phyloP scores from a whole-genome alignment of 805 yeast genomes.

The Candida awuae region DNA sequence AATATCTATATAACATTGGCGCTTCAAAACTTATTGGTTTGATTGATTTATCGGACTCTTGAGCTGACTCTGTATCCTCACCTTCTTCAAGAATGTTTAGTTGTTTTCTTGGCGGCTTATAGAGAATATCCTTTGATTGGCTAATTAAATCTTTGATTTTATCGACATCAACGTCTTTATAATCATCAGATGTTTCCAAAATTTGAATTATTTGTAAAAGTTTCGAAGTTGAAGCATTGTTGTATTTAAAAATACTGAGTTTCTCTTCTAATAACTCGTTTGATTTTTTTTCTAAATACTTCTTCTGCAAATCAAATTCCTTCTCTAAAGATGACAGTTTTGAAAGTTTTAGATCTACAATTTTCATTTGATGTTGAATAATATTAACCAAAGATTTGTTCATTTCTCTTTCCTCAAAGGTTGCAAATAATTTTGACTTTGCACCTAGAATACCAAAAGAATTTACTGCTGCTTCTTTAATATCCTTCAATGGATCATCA shows the following conservation, averaged over 20 bases:
- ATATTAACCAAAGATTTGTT: constrained; percentile 48
- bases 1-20: constrained; percentile 56
- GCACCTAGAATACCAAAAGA: constrained; percentile 74
- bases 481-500: constrained; percentile 20
- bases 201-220: constrained; percentile 32
- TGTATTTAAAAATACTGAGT: constrained; percentile 54
- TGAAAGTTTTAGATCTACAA: constrained; percentile 54
- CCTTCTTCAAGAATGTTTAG: constrained; percentile 26
- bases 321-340: constrained; percentile 56
- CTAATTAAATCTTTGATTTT: constrained; percentile 18
- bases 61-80: constrained; percentile 23
- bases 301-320: constrained; percentile 57
- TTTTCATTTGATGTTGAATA: constrained; percentile 53
- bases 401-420: constrained; percentile 74
- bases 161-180: constrained; percentile 8
- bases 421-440: constrained; percentile 70
- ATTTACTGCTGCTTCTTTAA: constrained; percentile 56
- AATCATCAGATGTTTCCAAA: constrained; percentile 12
- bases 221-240: constrained; percentile 43
- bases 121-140: constrained; percentile 24
- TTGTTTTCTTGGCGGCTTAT: constrained; percentile 28
- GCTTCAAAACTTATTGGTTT: constrained; percentile 54
- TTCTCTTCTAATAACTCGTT: constrained; percentile 61
- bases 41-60: constrained; percentile 21
- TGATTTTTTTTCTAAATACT: constrained; percentile 50